These are phyloP conservation scores for Malus hybrid DNA, from an alignment of 331 rosid species.

Conservation along the genomic window DNA sequence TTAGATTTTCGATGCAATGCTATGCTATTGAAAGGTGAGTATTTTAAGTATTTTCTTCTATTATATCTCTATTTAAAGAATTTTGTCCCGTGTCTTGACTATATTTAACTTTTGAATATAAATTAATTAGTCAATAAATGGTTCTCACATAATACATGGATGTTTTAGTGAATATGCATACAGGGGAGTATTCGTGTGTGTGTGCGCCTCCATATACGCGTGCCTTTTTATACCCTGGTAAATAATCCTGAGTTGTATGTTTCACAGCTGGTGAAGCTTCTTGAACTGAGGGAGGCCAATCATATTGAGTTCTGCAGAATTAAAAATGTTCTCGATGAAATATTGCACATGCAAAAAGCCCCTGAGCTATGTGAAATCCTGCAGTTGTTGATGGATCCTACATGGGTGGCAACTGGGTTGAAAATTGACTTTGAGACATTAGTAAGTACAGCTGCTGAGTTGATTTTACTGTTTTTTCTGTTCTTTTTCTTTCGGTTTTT, in stretches of 20 bases:
- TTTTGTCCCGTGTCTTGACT: neutral
- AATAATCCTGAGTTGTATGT: slow-evolving; percentile 8
- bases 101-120: neutral
- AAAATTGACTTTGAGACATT: slow-evolving; percentile 67
- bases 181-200: neutral
- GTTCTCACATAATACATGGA: neutral
- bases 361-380: slow-evolving; percentile 63
- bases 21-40: neutral
- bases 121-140: neutral
- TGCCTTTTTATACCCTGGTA: neutral
- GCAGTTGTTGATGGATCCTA: slow-evolving; percentile 72
- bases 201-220: neutral
- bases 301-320: slow-evolving; percentile 90
- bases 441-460: slow-evolving; percentile 41
- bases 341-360: slow-evolving; percentile 59
- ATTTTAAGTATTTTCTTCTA: neutral
- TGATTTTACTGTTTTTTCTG: neutral
- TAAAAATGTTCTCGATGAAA: slow-evolving; percentile 78
- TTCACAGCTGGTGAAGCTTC: slow-evolving; percentile 90
- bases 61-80: neutral
- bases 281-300: slow-evolving; percentile 91
- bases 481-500: neutral
- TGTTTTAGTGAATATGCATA: neutral
- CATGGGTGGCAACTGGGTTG: slow-evolving; percentile 90
- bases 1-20: neutral